These are phyloP conservation scores for Cerrena zonata DNA, from an alignment of 1,284 basidiomycete species.

Conservation along the genomic window DNA sequence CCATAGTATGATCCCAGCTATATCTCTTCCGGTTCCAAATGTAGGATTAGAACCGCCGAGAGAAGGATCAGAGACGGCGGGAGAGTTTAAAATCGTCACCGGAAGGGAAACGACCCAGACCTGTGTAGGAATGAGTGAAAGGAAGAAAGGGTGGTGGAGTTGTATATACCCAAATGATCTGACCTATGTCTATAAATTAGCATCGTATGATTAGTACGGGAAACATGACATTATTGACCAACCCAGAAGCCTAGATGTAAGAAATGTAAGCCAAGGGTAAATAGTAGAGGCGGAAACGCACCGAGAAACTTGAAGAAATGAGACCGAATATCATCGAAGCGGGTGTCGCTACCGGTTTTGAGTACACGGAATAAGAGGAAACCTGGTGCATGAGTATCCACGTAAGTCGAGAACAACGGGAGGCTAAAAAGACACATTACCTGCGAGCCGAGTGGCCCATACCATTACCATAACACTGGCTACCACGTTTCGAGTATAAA, in stretches of 20 bases:
- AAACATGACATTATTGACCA: neutral
- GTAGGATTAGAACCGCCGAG: constrained; percentile 42
- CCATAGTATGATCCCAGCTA: constrained; percentile 66
- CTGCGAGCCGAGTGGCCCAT: constrained; percentile 56
- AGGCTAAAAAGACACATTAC: constrained; percentile 17
- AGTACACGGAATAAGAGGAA: constrained; percentile 65
- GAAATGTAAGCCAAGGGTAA: no score
- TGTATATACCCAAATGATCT: constrained; percentile 54
- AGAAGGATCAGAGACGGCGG: constrained; percentile 46
- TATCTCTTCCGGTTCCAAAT: constrained; percentile 62
- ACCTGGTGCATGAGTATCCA: no score
- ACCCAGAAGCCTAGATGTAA: neutral
- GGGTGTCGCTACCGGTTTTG: constrained; percentile 58
- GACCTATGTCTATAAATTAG: constrained; percentile 37
- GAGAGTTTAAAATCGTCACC: constrained; percentile 63
- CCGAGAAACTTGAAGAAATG: constrained; percentile 67
- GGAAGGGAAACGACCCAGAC: constrained; percentile 68
- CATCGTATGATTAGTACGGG: neutral
- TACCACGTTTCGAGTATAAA: constrained; percentile 56
- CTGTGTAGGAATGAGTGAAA: no score
- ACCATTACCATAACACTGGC: constrained; percentile 57
- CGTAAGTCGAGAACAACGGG: no score
- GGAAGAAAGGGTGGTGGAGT: constrained; percentile 1
- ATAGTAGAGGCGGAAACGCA: constrained; percentile 19
- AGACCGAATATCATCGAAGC: constrained; percentile 63